These are phyloP conservation scores for Malus domestica DNA, from an alignment of 306 rosid species.

Conservation along the genomic window DNA sequence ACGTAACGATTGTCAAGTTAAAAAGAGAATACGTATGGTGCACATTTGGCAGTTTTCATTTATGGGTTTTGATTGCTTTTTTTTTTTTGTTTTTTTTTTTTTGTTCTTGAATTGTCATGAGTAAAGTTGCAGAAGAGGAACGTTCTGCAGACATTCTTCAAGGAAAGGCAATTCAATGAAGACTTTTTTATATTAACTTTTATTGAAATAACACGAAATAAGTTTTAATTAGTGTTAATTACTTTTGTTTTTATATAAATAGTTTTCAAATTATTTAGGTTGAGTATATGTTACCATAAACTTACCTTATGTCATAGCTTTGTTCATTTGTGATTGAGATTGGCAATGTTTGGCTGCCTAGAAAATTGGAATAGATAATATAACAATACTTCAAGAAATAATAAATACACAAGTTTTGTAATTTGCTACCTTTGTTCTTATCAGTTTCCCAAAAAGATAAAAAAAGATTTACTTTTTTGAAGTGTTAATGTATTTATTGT, in stretches of 20 bases:
- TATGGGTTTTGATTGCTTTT: background rate
- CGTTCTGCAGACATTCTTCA: slow-evolving; percentile 56
- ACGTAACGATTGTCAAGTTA: too few species aligned
- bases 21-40: background rate
- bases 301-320: background rate
- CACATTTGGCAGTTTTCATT: too few species aligned
- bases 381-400: background rate
- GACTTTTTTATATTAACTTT: slow-evolving; percentile 54
- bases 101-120: slow-evolving; percentile 25
- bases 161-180: slow-evolving; percentile 65
- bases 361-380: background rate
- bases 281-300: too few species aligned
- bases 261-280: too few species aligned
- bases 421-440: background rate
- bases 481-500: background rate
- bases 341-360: background rate
- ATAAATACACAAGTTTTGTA: background rate
- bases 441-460: background rate
- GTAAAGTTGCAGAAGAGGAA: slow-evolving; percentile 58
- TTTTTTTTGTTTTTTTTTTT: too few species aligned
- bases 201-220: background rate
- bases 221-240: slow-evolving; percentile 23
- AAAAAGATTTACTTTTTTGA: background rate
- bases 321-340: background rate
- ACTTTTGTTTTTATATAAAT: too few species aligned